phyloP scores from a whole-genome alignment of 306 rosid species.

The Quercus alba region DNA sequence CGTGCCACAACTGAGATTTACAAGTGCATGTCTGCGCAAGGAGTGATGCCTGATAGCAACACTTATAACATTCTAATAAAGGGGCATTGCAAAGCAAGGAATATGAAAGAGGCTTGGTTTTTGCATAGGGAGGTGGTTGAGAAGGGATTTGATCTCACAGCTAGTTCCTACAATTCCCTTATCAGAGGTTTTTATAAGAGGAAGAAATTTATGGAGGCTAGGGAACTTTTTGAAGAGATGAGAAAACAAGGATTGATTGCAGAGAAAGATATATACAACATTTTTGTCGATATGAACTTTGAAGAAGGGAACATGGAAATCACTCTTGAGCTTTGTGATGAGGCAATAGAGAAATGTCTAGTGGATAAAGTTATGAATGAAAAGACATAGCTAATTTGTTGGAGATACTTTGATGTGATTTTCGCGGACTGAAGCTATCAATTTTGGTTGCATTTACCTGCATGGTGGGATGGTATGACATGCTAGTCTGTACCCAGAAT shows the following conservation, averaged over 20 bases:
- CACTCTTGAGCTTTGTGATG: slow-evolving; percentile 83
- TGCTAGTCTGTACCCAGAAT: not conserved
- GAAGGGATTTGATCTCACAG: slow-evolving; percentile 54
- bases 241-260: slow-evolving; percentile 65
- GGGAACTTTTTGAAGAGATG: slow-evolving; percentile 83
- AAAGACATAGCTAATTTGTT: slow-evolving; percentile 27
- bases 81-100: slow-evolving; percentile 84
- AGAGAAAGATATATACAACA: slow-evolving; percentile 67
- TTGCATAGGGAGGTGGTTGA: slow-evolving; percentile 66
- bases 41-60: slow-evolving; percentile 67
- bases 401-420: slow-evolving; percentile 15
- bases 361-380: slow-evolving; percentile 26
- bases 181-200: slow-evolving; percentile 67
- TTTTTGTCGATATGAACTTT: slow-evolving; percentile 70
- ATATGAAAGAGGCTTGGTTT: slow-evolving; percentile 85
- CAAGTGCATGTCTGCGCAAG: slow-evolving; percentile 55
- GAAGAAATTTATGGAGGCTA: slow-evolving; percentile 67
- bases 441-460: slow-evolving; percentile 5
- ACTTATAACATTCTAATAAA: slow-evolving; percentile 75
- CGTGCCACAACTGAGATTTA: slow-evolving; percentile 51
- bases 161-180: slow-evolving; percentile 63
- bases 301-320: slow-evolving; percentile 73
- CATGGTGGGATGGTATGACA: slow-evolving; percentile 21
- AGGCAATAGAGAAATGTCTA: slow-evolving; percentile 76
- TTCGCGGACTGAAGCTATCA: not conserved